phyloP scores from a whole-genome alignment of 768 basidiomycete genomes.

The Grammothele lineata region DNA sequence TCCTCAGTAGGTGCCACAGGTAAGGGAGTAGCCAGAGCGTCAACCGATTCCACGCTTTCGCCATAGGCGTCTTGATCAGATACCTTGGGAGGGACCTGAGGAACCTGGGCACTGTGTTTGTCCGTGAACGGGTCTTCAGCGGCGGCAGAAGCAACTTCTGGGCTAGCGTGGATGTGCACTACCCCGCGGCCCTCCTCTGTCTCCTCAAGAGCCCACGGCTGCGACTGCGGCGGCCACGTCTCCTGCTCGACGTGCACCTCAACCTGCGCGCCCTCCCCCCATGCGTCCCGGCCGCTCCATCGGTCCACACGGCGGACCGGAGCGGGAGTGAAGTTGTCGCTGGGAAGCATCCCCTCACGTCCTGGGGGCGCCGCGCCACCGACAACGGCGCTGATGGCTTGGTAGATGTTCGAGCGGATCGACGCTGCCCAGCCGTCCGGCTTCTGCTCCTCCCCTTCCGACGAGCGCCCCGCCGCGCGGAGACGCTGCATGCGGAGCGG shows the following conservation, averaged over 20 bases:
- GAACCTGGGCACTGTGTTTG: too few species aligned
- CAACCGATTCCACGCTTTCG: too few species aligned
- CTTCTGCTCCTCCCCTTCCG: background rate
- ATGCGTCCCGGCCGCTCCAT: background rate
- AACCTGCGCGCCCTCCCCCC: background rate
- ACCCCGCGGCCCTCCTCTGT: background rate
- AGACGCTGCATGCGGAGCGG: constrained; percentile 5
- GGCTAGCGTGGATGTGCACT: too few species aligned
- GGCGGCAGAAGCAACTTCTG: too few species aligned
- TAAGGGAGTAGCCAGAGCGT: too few species aligned
- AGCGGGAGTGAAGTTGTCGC: background rate
- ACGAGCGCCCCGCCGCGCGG: background rate
- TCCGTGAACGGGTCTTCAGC: too few species aligned
- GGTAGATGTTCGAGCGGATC: constrained; percentile 40
- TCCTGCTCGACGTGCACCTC: background rate
- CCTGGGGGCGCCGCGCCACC: constrained; percentile 14
- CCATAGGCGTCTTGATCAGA: too few species aligned
- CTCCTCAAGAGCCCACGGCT: constrained; percentile 8
- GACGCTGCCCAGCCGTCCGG: constrained; percentile 38
- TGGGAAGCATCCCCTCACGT: too few species aligned
- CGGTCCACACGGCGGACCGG: background rate
- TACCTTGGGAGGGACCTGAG: too few species aligned
- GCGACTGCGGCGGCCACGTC: background rate
- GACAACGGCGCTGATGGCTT: constrained; percentile 47
- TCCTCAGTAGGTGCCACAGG: too few species aligned